Evolutionary conservation across 768 basidiomycete genomes (phyloP), one percentile per base, ranked within the genome.

Genomic region (Leccinum incarnatum): DNA sequence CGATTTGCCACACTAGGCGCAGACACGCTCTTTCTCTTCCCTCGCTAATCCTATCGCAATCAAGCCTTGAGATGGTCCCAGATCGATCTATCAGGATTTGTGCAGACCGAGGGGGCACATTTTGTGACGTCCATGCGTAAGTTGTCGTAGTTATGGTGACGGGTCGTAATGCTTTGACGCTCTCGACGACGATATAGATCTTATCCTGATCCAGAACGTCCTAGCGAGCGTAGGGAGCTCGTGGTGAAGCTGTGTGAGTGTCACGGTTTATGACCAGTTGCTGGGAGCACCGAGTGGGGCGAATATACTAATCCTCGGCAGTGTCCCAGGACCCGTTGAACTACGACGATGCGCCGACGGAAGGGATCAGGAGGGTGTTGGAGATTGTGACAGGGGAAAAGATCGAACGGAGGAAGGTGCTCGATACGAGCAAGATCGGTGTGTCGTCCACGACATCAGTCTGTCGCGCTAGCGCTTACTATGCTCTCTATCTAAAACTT

Each of bases 261-360:
- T 36, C 19, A 12, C 19, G 19, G 19, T 45, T 21, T 45, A 45
- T 42, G 40, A 10, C 40, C 4, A 7, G 17, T 40, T 40, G 3
- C 4, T 40, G 37, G 37, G 15, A n/a, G 37, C 37, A 42, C n/a
- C n/a, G 40, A 14, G n/a, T 8, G 40, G 40, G n/a, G n/a, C n/a
- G n/a, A n/a, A 45, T 19, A 21, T 21, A 7, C 51, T 32, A 2
- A 32, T 32, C n/a, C 2, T 27, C 14, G 34, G 29, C 69, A 93
- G 92, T 98, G 37, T 95, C 93, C 0, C 89, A 93, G 72, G 95
- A 98, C 74, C 85, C 90, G 0, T 78, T 76, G 17, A 94, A 95
- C 69, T 98, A 98, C 73, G 74, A 75, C 2, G 95, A 98, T 76
- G 95, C 95, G 1, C 95, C 96, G 0, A 96, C 93, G 0, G 95